These are phyloP conservation scores for Vicia villosa DNA, from an alignment of 306 rosid genomes.

Conservation along the genomic window DNA sequence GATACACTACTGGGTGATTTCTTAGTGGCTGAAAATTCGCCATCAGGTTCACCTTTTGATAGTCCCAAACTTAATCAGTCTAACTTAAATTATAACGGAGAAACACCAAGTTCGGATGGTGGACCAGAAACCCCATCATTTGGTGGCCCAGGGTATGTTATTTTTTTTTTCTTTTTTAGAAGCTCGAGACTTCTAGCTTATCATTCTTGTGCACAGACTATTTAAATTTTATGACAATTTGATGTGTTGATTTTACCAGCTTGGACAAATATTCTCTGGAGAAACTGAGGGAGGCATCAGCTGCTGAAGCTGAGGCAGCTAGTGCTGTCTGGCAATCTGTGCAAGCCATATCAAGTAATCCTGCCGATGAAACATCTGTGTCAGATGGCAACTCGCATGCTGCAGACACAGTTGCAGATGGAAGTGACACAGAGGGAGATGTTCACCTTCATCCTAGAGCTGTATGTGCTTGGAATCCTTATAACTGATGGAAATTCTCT, in stretches of 20 bases:
- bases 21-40: conserved; percentile 87
- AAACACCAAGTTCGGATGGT: conserved; percentile 48
- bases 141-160: conserved; percentile 64
- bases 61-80: conserved; percentile 58
- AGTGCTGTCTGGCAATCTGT: conserved; percentile 95
- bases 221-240: conserved; percentile 30
- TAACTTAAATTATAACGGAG: conserved; percentile 44
- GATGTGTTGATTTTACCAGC: conserved; percentile 45
- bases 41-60: conserved; percentile 53
- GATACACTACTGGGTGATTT: conserved; percentile 83
- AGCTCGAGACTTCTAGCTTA: conserved; percentile 30
- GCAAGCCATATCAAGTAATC: conserved; percentile 59
- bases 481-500: conserved; percentile 24
- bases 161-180: conserved; percentile 23
- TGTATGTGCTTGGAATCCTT: conserved; percentile 55
- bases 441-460: conserved; percentile 99
- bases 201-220: conserved; percentile 17
- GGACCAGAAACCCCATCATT: conserved; percentile 54
- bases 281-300: conserved; percentile 98
- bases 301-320: conserved; percentile 99
- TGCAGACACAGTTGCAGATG: conserved; percentile 86
- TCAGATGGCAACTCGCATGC: conserved; percentile 86
- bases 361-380: conserved; percentile 76
- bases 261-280: conserved; percentile 89
- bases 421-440: conserved; percentile 93